phyloP scores from a whole-genome alignment of 371 early-diverging fungal species.

The Smittium culicis region DNA sequence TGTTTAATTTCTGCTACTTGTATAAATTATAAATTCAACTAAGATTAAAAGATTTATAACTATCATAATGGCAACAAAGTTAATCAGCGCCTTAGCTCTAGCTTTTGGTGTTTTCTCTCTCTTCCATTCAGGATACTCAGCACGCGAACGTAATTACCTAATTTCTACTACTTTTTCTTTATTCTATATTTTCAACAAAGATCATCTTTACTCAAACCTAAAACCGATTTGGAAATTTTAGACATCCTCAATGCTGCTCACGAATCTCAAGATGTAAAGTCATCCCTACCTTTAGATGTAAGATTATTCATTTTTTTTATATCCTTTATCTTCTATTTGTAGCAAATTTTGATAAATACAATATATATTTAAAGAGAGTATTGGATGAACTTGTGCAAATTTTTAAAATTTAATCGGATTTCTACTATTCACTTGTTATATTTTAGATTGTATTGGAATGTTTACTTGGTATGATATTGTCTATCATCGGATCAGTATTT shows the following conservation, averaged over 20 bases:
- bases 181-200: neutral
- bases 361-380: no score
- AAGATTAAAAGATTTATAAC: no score
- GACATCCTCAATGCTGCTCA: slow-evolving; percentile 1
- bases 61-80: no score
- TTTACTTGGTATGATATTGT: no score
- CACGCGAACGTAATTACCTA: slow-evolving; percentile 1
- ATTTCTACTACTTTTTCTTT: neutral
- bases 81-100: neutral
- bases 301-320: neutral
- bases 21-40: no score
- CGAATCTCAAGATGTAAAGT: neutral
- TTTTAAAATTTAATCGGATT: no score
- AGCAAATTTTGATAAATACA: no score
- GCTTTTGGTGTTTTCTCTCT: neutral
- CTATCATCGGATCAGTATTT: no score
- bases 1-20: no score
- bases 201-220: neutral
- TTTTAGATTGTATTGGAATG: no score
- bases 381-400: no score
- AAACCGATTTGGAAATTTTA: neutral
- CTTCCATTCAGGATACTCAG: slow-evolving; percentile 4
- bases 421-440: no score
- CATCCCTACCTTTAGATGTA: slow-evolving; percentile 5
- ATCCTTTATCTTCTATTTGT: neutral